These are phyloP conservation scores for Pythium periplocum DNA, from an alignment of 352 stramenopile genomes.

Conservation along the genomic window DNA sequence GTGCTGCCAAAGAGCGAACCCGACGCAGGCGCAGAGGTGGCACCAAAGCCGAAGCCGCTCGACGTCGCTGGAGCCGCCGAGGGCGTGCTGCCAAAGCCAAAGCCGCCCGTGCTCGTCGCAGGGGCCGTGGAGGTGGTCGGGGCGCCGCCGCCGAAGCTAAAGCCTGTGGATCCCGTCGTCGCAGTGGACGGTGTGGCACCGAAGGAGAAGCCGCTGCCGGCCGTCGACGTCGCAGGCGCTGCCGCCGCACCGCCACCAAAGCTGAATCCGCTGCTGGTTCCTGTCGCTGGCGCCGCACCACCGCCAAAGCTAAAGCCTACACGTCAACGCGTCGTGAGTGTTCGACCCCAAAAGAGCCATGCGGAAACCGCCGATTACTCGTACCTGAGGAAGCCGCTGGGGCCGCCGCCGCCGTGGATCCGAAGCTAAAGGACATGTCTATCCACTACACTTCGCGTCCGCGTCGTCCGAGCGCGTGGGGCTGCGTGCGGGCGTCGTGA, in stretches of 20 bases:
- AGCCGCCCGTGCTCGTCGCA: slow-evolving; percentile 12
- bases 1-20: slow-evolving; percentile 16
- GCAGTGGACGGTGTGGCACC: neutral
- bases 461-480: too few relatives aligned
- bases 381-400: too few relatives aligned
- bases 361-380: too few relatives aligned
- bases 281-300: slow-evolving; percentile 11
- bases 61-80: slow-evolving; percentile 12
- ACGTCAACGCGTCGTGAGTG: neutral
- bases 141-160: neutral
- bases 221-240: neutral
- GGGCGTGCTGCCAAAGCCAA: slow-evolving; percentile 19
- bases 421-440: too few relatives aligned
- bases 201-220: slow-evolving; percentile 4
- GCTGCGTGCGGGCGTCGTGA: too few relatives aligned
- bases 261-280: slow-evolving; percentile 11
- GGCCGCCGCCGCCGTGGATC: too few relatives aligned
- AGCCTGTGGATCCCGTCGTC: neutral
- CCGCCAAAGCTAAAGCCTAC: slow-evolving; percentile 32
- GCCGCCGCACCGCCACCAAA: slow-evolving; percentile 10
- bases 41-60: neutral
- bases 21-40: too few relatives aligned
- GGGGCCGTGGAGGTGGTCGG: slow-evolving; percentile 13
- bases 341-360: too few relatives aligned
- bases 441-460: too few relatives aligned